Conservation (phyloP, 192 early-diverging fungal species). For the Linnemannia exigua region DNA sequence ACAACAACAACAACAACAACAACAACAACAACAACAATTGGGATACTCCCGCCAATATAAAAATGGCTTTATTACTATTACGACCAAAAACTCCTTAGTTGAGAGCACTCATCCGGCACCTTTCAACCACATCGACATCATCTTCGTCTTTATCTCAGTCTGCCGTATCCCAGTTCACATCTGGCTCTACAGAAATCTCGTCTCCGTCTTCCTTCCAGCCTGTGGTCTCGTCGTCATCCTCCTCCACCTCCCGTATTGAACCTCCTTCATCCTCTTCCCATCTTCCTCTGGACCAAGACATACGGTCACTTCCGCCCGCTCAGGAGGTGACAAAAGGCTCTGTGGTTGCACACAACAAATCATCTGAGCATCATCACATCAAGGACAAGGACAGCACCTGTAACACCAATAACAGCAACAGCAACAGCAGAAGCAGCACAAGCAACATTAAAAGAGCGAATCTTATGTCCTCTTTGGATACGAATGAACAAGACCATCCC, state of each 20-base stretch:
- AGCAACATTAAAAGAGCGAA: background rate
- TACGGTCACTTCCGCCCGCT: slow-evolving; percentile 14
- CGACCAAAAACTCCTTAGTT: too few species aligned
- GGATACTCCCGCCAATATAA: background rate
- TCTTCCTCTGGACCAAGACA: background rate
- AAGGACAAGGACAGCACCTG: background rate
- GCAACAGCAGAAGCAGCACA: too few species aligned
- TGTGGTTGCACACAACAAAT: background rate
- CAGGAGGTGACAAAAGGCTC: slow-evolving; percentile 19
- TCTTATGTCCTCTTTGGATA: slow-evolving; percentile 13
- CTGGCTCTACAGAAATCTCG: slow-evolving; percentile 17
- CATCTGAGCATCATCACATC: slow-evolving; percentile 23
- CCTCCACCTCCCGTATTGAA: background rate
- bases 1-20: background rate
- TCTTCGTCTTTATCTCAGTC: slow-evolving; percentile 7
- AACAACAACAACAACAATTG: background rate
- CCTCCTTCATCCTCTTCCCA: slow-evolving; percentile 2
- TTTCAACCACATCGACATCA: slow-evolving; percentile 27
- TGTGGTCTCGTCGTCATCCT: background rate
- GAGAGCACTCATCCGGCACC: slow-evolving; percentile 48
- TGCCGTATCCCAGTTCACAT: background rate
- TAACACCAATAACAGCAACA: too few species aligned
- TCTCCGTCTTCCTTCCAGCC: slow-evolving; percentile 16
- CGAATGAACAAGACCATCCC: background rate
- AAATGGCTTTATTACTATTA: background rate